Evolutionary conservation across 805 yeast species (phyloP), one percentile per base, ranked within the genome.

Genomic region (Metschnikowia koreensis): DNA sequence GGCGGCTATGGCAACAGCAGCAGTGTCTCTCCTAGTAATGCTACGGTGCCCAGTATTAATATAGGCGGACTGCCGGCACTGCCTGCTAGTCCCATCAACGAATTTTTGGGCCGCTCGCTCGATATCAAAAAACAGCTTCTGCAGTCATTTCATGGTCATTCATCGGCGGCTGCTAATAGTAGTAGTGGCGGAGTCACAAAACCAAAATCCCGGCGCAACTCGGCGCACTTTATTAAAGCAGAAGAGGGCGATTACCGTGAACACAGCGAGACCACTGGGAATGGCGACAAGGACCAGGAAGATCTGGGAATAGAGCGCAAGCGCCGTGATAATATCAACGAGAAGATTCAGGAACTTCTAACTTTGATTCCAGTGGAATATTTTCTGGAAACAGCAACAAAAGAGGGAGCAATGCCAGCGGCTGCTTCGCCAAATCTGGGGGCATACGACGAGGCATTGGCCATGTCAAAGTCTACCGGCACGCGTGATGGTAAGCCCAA

Each of bases 401-500:
- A 27, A 3, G 11, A 26, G 13, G 27, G 15, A 9, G 34, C 33
- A 13, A 7, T 17, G 31, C 33, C 43, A 28, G 29, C 31, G 10
- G 41, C 16, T 17, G 16, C 13, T 13, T 27, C 7, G 37, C 41
- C 11, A 39, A 7, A 10, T 38, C 27, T 13, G 12, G 41, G 27
- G 16, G 38, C 37, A 3, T 33, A 40, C 27, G 53, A 53, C 10
- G 53, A 49, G 31, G 45, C 47, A 7, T 44, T 47, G 54, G 48
- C 42, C 33, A 31, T 48, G 44, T 40, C 51, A 31, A 48, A 53
- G 48, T 56, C 58, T 12, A 52, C 61, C 33, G 93, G 93, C 0
- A 87, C 93, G 0, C 86, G 84, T 56, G 93, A 87, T 60, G 94
- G 93, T 2, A 87, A 86, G 58, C 96, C 96, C 0, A 87, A 87